Evolutionary conservation across 768 basidiomycete species (phyloP).

Genomic region (Mrakia frigida): DNA sequence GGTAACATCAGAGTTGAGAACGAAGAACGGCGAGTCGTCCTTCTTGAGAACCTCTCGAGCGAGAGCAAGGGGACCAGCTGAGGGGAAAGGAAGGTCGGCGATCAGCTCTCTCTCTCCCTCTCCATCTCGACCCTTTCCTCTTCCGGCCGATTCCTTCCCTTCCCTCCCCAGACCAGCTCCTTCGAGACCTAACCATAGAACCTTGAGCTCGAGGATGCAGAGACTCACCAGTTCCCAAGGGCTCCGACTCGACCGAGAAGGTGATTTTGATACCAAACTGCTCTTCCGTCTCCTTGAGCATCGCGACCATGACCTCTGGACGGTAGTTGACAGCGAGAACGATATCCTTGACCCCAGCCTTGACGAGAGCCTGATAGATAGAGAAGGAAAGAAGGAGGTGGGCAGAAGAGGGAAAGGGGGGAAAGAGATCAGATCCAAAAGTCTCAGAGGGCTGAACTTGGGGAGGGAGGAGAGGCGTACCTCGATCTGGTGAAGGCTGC

Average conservation of each 20-base stretch:
- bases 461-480: constrained; percentile 19
- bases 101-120: not conserved
- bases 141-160: not conserved
- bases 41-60: constrained; percentile 49
- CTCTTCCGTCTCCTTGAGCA: constrained; percentile 49
- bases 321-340: constrained; percentile 52
- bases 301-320: constrained; percentile 51
- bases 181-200: not conserved
- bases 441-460: not conserved
- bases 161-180: not conserved
- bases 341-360: constrained; percentile 51
- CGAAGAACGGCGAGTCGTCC: constrained; percentile 52
- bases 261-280: constrained; percentile 50
- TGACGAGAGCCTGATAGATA: constrained; percentile 46
- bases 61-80: constrained; percentile 50
- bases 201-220: not conserved
- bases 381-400: not conserved
- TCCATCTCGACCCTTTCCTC: no score
- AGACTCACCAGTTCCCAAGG: constrained; percentile 48
- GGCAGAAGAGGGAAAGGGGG: not conserved
- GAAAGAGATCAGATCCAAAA: not conserved
- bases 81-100: not conserved
- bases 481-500: constrained; percentile 50
- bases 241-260: constrained; percentile 51
- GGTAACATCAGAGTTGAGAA: constrained; percentile 52